Conservation (phyloP, 2,329 filamentous ascomycete genomes). For the Colletotrichum sp. region DNA sequence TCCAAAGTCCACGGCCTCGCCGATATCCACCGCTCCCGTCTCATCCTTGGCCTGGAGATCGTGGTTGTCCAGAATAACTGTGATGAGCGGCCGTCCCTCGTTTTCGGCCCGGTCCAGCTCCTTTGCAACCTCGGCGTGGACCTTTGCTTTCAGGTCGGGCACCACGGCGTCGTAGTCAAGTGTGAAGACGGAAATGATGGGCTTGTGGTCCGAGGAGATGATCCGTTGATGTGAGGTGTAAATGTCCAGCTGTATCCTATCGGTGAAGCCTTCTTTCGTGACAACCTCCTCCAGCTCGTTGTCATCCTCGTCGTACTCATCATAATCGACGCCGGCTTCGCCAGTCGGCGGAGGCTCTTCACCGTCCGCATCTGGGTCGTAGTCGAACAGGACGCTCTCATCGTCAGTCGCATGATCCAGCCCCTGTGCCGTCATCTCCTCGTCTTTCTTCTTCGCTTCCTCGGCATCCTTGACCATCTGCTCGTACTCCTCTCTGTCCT, state of each 20-base stretch:
- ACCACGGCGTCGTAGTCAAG: slow-evolving; percentile 87
- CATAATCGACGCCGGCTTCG: slow-evolving; percentile 60
- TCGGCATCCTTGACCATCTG: slow-evolving; percentile 66
- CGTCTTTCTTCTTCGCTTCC: slow-evolving; percentile 73
- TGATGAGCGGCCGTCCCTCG: slow-evolving; percentile 82
- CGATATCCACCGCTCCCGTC: slow-evolving; percentile 37
- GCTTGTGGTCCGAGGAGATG: slow-evolving; percentile 94
- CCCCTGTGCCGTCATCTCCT: slow-evolving; percentile 83
- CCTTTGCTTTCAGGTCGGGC: slow-evolving; percentile 79
- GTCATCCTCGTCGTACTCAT: slow-evolving; percentile 58
- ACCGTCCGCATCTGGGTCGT: slow-evolving; percentile 81
- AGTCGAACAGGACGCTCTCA: slow-evolving; percentile 86
- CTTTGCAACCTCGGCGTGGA: slow-evolving; percentile 86
- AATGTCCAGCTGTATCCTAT: slow-evolving; percentile 61
- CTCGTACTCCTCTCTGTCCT: slow-evolving; percentile 71
- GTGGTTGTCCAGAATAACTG: slow-evolving; percentile 76
- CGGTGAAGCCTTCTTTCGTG: slow-evolving; percentile 62
- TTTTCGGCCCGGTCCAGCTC: slow-evolving; percentile 93
- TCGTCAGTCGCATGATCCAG: slow-evolving; percentile 76
- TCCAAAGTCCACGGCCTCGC: slow-evolving; percentile 78
- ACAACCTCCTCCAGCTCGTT: slow-evolving; percentile 52
- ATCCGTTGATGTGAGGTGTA: slow-evolving; percentile 92
- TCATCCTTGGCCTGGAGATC: slow-evolving; percentile 30
- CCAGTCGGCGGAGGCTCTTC: slow-evolving; percentile 40
- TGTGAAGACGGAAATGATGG: slow-evolving; percentile 81